Conservation (phyloP, 2,329 filamentous ascomycete genomes). For the Phaeomoniella chlamydospora region DNA sequence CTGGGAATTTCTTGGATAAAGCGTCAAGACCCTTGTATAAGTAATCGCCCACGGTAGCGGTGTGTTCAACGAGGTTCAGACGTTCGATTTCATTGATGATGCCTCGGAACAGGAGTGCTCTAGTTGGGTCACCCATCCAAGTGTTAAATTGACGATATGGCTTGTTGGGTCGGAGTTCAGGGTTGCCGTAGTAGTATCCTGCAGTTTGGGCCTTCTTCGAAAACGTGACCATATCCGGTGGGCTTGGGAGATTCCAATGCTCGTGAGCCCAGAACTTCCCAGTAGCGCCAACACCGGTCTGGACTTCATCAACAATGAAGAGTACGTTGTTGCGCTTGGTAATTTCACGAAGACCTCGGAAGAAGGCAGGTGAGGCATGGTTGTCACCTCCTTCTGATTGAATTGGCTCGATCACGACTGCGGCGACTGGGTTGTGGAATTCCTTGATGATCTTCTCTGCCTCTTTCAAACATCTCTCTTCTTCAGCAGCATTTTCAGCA, state of each 20-base stretch:
- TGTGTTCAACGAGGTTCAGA: constrained; percentile 64
- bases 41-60: constrained; percentile 64
- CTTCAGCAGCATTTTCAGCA: constrained; percentile 68
- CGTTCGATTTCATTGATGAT: constrained; percentile 72
- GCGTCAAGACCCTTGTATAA: constrained; percentile 55
- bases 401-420: constrained; percentile 76
- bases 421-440: constrained; percentile 66
- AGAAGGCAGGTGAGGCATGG: constrained; percentile 78
- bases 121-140: constrained; percentile 87
- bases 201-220: constrained; percentile 91
- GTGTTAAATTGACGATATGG: constrained; percentile 95
- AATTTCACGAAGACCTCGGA: constrained; percentile 66
- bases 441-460: constrained; percentile 68
- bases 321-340: constrained; percentile 50
- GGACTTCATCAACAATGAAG: constrained; percentile 86
- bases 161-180: constrained; percentile 71
- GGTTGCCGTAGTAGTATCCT: constrained; percentile 80
- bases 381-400: constrained; percentile 93
- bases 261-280: constrained; percentile 96
- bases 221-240: constrained; percentile 90
- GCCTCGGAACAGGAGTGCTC: constrained; percentile 70
- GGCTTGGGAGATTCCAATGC: constrained; percentile 69
- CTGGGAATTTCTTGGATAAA: constrained; percentile 57
- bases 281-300: constrained; percentile 83
- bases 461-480: constrained; percentile 67